Evolutionary conservation across 768 basidiomycete species (phyloP).

Genomic region (Leccinum barrowsii): DNA sequence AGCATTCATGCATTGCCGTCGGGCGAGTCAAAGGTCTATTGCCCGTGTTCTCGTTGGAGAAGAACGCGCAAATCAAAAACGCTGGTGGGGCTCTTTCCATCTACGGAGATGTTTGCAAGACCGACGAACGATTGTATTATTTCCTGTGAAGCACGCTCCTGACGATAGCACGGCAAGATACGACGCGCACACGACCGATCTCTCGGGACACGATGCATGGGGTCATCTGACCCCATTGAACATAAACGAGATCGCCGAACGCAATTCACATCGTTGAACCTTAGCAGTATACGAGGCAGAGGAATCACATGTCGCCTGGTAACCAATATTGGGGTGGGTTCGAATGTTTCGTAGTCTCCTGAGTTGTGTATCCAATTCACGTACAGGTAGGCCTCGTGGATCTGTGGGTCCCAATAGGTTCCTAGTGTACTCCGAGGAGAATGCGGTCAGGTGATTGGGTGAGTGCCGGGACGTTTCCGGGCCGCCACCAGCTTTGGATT

Average conservation of each 20-base stretch:
- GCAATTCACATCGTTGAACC: constrained; percentile 7
- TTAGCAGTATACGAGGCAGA: background rate
- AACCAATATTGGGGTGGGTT: background rate
- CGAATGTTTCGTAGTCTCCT: background rate
- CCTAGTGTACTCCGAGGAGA: constrained; percentile 7
- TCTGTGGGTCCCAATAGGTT: background rate
- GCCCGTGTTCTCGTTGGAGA: background rate
- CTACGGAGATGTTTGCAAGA: background rate
- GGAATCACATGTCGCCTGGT: background rate
- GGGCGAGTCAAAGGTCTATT: background rate
- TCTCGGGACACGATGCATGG: background rate
- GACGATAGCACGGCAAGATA: background rate
- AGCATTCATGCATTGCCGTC: background rate
- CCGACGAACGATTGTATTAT: background rate
- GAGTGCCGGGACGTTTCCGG: background rate
- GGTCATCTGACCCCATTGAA: background rate
- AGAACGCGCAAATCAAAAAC: background rate
- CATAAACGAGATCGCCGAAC: background rate
- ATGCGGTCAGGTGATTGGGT: background rate
- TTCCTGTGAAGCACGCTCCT: background rate
- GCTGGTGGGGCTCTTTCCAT: background rate
- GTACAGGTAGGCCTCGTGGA: background rate
- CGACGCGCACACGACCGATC: background rate
- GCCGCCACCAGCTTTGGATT: background rate
- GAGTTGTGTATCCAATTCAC: background rate